Base-by-base conservation (phyloP, 2,329 filamentous ascomycete genomes). In the Clarireedia hainanense region DNA sequence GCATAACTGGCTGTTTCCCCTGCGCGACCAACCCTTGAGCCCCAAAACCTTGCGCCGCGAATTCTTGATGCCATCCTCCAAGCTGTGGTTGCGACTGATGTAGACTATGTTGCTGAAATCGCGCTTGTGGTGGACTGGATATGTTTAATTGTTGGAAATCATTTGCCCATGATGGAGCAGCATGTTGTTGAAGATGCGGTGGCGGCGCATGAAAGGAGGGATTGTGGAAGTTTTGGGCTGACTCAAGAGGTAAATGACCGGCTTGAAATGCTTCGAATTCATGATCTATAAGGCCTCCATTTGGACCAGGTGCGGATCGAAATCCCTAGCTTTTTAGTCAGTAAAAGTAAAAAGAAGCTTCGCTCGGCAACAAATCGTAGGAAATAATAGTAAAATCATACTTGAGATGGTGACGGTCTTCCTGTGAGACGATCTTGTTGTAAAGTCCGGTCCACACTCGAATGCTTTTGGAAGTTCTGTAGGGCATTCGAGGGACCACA, bases 401-500 rank as follows among this genome's bases (percentile, higher is more conserved):
- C 83, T 70, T 84, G 79, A 50, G 75, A 71, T 46, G 79, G 75
- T 52, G 77, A 72, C 54, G 78, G 75, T 58, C 79, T 77, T 9
- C 76, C 73, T 37, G 76, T 71, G 42, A 88, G 69, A 47, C 84
- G 80, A 70, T 89, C 86, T 71, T 88, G 85, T 68, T 89, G 85
- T 56, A 89, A 74, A 7, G 83, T 85, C 56, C 84, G 76, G 68
- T 89, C 85, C 59, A 80, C 75, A 43, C 80, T 76, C 10, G 78
- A 76, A 71, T 88, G 84, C 70, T 88, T 87, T 68, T 86, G 83
- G 69, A 88, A 84, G 65, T 80, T 85, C 65, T 87, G 83, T 40
- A 89, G 77, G 61, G 85, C 78, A 71, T 88, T 89, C 9, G 85
- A 86, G 14, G 85, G 85, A 56, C 85, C 85, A 69, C 85, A 89